A percentile compares a stretch with the other conserved stretches of the same genome.
These are phyloP conservation scores for Themeda triandra DNA, from an alignment of 176 grass and related monocot species.

Conservation along the genomic window DNA sequence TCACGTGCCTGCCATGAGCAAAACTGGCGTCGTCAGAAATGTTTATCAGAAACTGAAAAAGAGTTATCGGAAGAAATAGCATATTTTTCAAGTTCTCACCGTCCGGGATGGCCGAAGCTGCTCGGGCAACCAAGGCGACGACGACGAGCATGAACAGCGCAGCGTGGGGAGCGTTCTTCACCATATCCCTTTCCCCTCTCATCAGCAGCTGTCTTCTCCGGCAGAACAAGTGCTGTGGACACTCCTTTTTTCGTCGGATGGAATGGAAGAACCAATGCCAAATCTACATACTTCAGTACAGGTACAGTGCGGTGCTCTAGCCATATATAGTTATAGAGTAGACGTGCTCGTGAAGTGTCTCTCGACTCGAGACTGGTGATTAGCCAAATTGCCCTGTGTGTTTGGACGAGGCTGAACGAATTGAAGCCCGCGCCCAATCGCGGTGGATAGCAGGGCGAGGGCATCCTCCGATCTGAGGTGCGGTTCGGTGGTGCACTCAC, in stretches of 20 bases:
- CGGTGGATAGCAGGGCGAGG: not conserved
- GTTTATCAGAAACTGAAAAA: not conserved
- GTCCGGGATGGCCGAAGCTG: not conserved
- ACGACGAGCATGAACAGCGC: conserved; percentile 10
- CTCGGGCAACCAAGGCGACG: not conserved
- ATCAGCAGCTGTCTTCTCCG: not conserved
- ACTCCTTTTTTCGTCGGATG: not conserved
- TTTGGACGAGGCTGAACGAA: not conserved
- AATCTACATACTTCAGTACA: not conserved
- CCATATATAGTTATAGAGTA: not conserved
- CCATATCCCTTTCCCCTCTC: not conserved
- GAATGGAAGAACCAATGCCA: not conserved
- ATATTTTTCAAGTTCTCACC: conserved; percentile 8
- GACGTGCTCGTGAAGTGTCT: not conserved
- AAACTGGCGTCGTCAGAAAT: not conserved
- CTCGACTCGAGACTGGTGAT: not conserved
- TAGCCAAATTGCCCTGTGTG: not conserved
- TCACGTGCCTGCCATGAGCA: not conserved
- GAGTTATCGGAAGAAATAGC: not conserved
- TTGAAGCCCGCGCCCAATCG: not conserved
- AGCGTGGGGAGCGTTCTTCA: not conserved
- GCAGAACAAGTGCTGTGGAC: not conserved
- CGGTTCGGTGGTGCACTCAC: not conserved
- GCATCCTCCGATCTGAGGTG: not conserved
- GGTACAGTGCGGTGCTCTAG: not conserved